Evolutionary conservation across 352 stramenopile genomes (phyloP), one percentile per base, ranked within the genome.

Genomic region (Phytophthora aleatoria): DNA sequence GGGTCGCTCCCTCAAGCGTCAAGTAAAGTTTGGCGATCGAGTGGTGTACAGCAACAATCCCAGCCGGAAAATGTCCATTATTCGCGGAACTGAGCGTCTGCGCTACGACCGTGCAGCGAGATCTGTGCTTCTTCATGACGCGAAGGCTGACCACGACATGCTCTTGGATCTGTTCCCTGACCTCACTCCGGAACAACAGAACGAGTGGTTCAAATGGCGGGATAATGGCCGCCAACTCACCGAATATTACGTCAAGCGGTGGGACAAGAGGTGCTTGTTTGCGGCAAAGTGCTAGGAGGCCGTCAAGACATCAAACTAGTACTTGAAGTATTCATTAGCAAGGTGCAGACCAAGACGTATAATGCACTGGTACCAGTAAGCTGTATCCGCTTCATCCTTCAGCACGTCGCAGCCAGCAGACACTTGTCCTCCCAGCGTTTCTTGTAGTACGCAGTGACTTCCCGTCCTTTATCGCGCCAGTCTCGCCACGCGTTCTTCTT

Each of bases 31-130:
- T 36, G 61, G 52, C 2, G 54, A 62, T 10, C 38, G 52, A 0
- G 28, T 57, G 7, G 73, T 85, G 43, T 83, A 67, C 65, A 85
- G 62, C 64, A 88, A 86, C 73, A 86, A 88, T 52, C 76, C 79
- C 15, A 60, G 58, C 5, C 64, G 59, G 12, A 77, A 84, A 43
- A 69, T 82, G 51, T 69, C 73, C 27, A 51, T 76, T 10, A 63
- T 87, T 1, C 66, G 64, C 4, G 77, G 76, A 6, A 53, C 80
- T 10, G 39, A 62, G 9, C 67, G 79, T 3, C 61, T 67, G 12
- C 60, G 52, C 3, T 85, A 85, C 45, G 78, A 87, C 35, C 61
- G 26, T 16, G 52, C 53, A 20, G 53, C 61, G 16, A 57, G 54
- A 42, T 57, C 52, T 8, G 53, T 68, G 1, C 61, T 68, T 7